Evolutionary conservation across 2,329 filamentous ascomycete species (phyloP), one percentile per base, ranked within the genome.

Genomic region (Botrytis paeoniae): DNA sequence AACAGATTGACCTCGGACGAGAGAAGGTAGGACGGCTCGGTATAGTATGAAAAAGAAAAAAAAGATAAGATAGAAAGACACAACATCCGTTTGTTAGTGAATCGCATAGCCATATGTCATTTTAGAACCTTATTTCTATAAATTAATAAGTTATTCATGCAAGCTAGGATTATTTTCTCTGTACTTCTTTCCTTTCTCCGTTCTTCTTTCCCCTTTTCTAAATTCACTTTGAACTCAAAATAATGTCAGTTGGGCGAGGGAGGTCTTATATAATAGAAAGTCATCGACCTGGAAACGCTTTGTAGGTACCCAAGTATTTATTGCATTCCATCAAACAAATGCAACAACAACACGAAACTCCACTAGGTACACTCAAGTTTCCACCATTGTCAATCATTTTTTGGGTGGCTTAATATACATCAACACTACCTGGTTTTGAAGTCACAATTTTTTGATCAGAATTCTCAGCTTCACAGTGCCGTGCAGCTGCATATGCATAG

Each of bases 401-500:
- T 54, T 4, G 45, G 43, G 20, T 8, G 32, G 32, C 25, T 39
- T 22, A 4, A 54, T 7, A 54, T 51, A 39, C 35, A 39, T 12
- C 64, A 29, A 39, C 45, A 66, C 39, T n/a, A 12, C 37, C 25
- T n/a, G 45, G 35, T 48, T n/a, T n/a, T 66, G 64, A 39, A 25
- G 32, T 51, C 18, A n/a, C 5, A 29, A 39, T 12, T 18, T 39
- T 54, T 54, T 22, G 45, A 29, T n/a, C 25, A n/a, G 18, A 29
- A 39, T 39, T 60, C 66, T 41, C 71, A 70, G 29, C 71, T 69
- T 69, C 57, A 41, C n/a, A 4, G 41, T 68, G 18, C 64, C 57
- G 45, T 70, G 71, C 59, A 65, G 62, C 22, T 57, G 64, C 41
- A 71, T 54, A 72, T 54, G 48, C 62, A 60, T 57, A 68, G 64